phyloP scores from a whole-genome alignment of 495 filamentous ascomycete species.

The Aspergillus ostianus region DNA sequence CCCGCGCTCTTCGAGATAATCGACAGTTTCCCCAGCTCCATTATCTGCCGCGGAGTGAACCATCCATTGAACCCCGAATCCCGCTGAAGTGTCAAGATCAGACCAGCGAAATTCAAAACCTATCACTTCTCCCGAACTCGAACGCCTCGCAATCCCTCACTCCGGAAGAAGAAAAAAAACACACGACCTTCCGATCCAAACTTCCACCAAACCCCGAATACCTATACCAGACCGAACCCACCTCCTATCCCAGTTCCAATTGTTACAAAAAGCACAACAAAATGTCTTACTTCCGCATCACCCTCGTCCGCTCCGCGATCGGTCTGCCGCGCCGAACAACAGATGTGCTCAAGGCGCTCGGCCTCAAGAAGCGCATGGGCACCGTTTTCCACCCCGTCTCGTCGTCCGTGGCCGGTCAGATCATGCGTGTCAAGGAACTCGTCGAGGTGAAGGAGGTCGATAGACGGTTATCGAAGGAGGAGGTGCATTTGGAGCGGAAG shows the following conservation, averaged over 20 bases:
- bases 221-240: too few species aligned
- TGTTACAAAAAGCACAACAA: conserved; percentile 12
- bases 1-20: conserved; percentile 1
- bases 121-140: too few species aligned
- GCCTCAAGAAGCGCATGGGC: conserved; percentile 79
- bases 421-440: conserved; percentile 97
- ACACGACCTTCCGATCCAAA: background rate
- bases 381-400: conserved; percentile 92
- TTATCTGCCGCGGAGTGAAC: conserved; percentile 5
- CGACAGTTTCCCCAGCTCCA: background rate
- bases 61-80: background rate
- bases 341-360: conserved; percentile 85
- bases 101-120: background rate
- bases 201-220: too few species aligned
- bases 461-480: conserved; percentile 60
- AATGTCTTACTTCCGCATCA: conserved; percentile 95
- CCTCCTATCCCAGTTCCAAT: background rate
- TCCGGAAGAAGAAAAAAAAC: background rate
- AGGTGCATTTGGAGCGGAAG: conserved; percentile 70
- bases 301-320: conserved; percentile 88
- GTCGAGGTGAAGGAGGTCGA: conserved; percentile 85
- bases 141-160: background rate
- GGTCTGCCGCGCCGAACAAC: conserved; percentile 80
- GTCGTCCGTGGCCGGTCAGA: conserved; percentile 83
- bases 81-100: background rate